Evolutionary conservation across 352 stramenopile genomes (phyloP).

Genomic region (Plasmopara viticola): DNA sequence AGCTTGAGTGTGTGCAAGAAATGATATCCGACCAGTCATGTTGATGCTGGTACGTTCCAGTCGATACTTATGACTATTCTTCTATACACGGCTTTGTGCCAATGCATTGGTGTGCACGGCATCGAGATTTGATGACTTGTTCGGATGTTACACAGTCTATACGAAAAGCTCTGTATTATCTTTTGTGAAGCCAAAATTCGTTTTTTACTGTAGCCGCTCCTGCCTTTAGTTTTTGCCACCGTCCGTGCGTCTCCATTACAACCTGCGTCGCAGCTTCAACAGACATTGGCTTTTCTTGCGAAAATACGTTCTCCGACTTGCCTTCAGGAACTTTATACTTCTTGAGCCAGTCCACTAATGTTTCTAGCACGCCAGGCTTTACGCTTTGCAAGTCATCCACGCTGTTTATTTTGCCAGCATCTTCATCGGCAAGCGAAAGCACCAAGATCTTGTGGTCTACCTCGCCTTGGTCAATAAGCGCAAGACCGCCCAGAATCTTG

Average conservation of each 20-base stretch:
- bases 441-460: slow-evolving; percentile 99
- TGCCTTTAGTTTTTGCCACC: slow-evolving; percentile 65
- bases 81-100: no score
- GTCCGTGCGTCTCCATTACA: slow-evolving; percentile 55
- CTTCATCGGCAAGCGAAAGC: slow-evolving; percentile 86
- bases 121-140: no score
- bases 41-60: no score
- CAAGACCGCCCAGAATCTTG: slow-evolving; percentile 95
- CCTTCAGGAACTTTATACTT: slow-evolving; percentile 98
- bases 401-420: slow-evolving; percentile 78
- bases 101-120: no score
- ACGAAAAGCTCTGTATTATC: no score
- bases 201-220: slow-evolving; percentile 58
- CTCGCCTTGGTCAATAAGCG: slow-evolving; percentile 98
- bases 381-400: slow-evolving; percentile 88
- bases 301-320: slow-evolving; percentile 92
- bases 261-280: slow-evolving; percentile 55
- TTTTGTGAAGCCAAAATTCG: slow-evolving; percentile 41
- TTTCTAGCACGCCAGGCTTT: slow-evolving; percentile 88
- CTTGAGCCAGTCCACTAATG: slow-evolving; percentile 94
- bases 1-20: no score
- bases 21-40: no score
- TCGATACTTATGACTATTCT: no score
- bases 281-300: slow-evolving; percentile 58
- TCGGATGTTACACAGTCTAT: no score